Evolutionary conservation across 1,284 basidiomycete genomes (phyloP).

Genomic region (Peniophora sp.): DNA sequence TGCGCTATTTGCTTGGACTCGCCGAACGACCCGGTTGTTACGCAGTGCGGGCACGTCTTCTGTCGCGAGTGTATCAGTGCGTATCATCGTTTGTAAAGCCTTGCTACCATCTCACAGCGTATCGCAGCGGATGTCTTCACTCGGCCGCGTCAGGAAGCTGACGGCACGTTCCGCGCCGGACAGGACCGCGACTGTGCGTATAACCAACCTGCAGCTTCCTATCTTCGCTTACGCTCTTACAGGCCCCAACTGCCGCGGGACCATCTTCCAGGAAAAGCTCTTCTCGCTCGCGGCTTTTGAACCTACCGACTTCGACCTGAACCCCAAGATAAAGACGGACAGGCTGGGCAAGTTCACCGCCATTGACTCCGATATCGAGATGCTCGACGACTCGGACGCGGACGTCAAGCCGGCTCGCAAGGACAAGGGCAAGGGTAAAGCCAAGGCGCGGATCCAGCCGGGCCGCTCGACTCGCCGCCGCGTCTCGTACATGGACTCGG

Average conservation of each 20-base stretch:
- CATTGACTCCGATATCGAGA: conserved; percentile 11
- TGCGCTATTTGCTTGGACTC: conserved; percentile 48
- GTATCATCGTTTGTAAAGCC: conserved; percentile 13
- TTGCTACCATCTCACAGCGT: conserved; percentile 1
- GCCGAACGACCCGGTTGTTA: conserved; percentile 38
- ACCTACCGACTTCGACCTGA: conserved; percentile 36
- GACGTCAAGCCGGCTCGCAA: conserved; percentile 12
- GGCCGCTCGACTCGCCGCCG: neutral
- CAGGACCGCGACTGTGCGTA: conserved; percentile 39
- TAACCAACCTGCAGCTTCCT: neutral
- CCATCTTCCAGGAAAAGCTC: conserved; percentile 31
- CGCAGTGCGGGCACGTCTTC: conserved; percentile 41
- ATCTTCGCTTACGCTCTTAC: neutral
- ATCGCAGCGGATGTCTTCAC: conserved; percentile 32
- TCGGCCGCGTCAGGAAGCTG: conserved; percentile 22
- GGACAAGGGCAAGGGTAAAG: conserved; percentile 19
- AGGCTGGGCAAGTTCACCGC: neutral
- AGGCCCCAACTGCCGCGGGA: conserved; percentile 44
- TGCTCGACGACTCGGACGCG: conserved; percentile 13
- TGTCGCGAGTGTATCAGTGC: conserved; percentile 43
- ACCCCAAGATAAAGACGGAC: conserved; percentile 2
- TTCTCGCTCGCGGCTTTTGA: conserved; percentile 43
- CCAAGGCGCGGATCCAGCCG: conserved; percentile 2
- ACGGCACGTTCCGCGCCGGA: conserved; percentile 22
- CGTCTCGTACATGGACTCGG: conserved; percentile 17